These are phyloP conservation scores for Aegilops sharonensis DNA, from an alignment of 176 grass and related monocot genomes.

Conservation along the genomic window DNA sequence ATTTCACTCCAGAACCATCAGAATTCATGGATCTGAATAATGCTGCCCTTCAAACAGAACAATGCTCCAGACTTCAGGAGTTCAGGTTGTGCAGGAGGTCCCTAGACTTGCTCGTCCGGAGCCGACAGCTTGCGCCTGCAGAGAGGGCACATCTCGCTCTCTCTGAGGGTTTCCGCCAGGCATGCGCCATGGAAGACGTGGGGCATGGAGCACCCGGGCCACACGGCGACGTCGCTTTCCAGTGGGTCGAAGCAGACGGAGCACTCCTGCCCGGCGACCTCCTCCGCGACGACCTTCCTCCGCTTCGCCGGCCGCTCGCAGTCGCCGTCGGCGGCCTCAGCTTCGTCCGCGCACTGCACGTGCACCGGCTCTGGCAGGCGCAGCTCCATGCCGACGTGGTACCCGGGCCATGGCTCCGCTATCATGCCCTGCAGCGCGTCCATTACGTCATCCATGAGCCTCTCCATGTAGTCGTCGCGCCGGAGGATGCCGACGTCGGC, in stretches of 20 bases:
- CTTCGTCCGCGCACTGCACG: neutral
- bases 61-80: neutral
- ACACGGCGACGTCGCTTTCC: neutral
- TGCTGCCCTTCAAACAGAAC: too few relatives aligned
- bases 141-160: neutral
- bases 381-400: neutral
- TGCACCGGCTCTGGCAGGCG: neutral
- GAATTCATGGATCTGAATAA: too few relatives aligned
- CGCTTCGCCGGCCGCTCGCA: neutral
- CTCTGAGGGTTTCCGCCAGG: neutral
- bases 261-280: neutral
- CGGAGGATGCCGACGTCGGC: neutral
- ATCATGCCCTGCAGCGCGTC: neutral
- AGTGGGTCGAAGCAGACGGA: neutral
- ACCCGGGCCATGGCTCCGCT: neutral
- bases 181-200: neutral
- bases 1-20: too few relatives aligned
- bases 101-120: neutral
- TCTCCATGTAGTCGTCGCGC: neutral
- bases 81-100: neutral
- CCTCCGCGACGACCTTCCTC: neutral
- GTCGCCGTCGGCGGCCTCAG: neutral
- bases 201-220: neutral
- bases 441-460: neutral
- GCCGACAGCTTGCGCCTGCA: neutral